phyloP scores from a whole-genome alignment of 1,284 basidiomycete genomes.

The Wallemia mellicola region DNA sequence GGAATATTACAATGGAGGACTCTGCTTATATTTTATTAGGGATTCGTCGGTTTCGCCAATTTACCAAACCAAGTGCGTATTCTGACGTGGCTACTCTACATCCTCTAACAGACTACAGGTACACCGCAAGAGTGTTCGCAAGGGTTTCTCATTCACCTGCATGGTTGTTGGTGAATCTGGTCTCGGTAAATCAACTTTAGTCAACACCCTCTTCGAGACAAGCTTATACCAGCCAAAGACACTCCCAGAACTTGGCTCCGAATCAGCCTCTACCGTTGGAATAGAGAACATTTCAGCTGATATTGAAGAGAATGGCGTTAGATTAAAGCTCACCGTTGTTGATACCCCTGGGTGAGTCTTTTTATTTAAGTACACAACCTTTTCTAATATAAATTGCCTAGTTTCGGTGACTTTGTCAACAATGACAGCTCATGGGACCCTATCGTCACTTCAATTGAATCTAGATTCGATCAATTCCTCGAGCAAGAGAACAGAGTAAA shows the following conservation, averaged over 20 bases:
- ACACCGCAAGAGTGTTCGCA: constrained; percentile 15
- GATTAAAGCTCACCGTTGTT: constrained; percentile 81
- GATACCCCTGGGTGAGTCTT: constrained; percentile 43
- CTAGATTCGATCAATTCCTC: constrained; percentile 77
- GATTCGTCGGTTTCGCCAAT: constrained; percentile 47
- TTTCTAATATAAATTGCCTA: background rate
- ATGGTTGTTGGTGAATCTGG: constrained; percentile 99
- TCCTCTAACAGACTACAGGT: background rate
- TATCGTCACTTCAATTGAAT: constrained; percentile 85
- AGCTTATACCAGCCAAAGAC: constrained; percentile 66
- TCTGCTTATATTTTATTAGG: constrained; percentile 3
- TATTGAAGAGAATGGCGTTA: constrained; percentile 87
- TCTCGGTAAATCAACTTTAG: constrained; percentile 81
- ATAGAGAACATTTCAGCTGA: constrained; percentile 77
- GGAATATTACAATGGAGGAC: background rate
- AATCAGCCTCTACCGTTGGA: constrained; percentile 65
- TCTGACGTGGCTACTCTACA: constrained; percentile 32
- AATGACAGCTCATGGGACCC: constrained; percentile 96
- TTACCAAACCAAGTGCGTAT: constrained; percentile 93
- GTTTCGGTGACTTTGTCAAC: constrained; percentile 85
- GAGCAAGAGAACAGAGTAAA: constrained; percentile 96
- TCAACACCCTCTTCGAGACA: constrained; percentile 93
- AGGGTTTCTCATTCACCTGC: constrained; percentile 82
- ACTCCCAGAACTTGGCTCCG: constrained; percentile 47
- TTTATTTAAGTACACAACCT: background rate